Evolutionary conservation across 164 flowering plant species (phyloP).

Genomic region (Magnolia kwangsiensis): DNA sequence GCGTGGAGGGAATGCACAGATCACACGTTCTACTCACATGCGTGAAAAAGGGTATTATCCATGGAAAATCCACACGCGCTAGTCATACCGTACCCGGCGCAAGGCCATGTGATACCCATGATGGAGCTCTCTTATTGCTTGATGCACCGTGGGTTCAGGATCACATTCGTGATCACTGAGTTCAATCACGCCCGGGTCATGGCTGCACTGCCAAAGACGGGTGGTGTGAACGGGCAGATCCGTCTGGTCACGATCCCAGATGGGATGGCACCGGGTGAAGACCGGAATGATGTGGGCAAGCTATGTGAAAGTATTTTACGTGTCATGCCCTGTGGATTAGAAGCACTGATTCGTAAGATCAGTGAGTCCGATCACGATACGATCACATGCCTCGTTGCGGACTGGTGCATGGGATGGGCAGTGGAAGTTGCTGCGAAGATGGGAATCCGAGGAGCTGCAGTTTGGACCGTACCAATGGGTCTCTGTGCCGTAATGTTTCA

Average conservation of each 20-base stretch:
- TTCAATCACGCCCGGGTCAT: not conserved
- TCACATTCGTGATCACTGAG: not conserved
- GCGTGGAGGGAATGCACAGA: too few relatives aligned
- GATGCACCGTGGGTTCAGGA: not conserved
- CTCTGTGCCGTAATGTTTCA: too few relatives aligned
- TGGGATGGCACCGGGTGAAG: conserved; percentile 10
- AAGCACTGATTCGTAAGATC: conserved; percentile 16
- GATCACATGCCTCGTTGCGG: too few relatives aligned
- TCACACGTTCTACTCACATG: too few relatives aligned
- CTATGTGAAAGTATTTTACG: not conserved
- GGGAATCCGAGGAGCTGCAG: too few relatives aligned
- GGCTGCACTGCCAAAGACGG: not conserved
- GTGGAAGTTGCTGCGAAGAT: too few relatives aligned
- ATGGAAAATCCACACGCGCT: not conserved
- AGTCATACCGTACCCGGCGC: not conserved
- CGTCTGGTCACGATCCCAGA: conserved; percentile 18
- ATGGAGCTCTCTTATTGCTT: not conserved
- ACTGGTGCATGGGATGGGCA: too few relatives aligned
- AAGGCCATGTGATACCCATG: not conserved
- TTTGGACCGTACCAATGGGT: too few relatives aligned
- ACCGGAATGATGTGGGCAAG: conserved; percentile 4
- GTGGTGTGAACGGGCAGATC: conserved; percentile 1
- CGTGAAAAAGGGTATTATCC: not conserved
- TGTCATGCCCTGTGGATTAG: conserved; percentile 5
- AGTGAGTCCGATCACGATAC: not conserved